Base-by-base conservation (phyloP, 306 rosid species). In the Lathyrus aphaca region DNA sequence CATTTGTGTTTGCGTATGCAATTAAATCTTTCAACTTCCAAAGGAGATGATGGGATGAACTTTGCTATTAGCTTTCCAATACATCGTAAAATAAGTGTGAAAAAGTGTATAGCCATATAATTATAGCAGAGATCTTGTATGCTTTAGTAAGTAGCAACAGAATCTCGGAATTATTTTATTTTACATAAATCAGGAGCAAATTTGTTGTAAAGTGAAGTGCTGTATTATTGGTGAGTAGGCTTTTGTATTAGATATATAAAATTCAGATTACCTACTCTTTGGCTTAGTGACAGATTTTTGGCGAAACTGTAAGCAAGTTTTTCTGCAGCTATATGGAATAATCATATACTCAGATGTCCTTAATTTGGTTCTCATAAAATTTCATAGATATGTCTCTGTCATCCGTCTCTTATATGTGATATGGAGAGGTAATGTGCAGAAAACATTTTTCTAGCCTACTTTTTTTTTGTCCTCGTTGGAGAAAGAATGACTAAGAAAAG, bases 11-110 rank as follows among this genome's bases (percentile, higher is more conserved):
- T 83, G 96, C 97, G 54, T 89, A 78, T 14, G 96, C 99, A 40
- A 95, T 95, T 75, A 95, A 95, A 87, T 82, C 95, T 79, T 95
- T 95, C 87, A 95, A 95, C 85, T 95, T 95, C 87, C 99, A 91
- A 86, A 91, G 97, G 86, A 86, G 97, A 82, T 95, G 81, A 85
- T 44, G 68, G 71, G 69, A 44, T 67, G 35, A 64, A 69, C 12
- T 77, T 63, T 62, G 58, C 62, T 16, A 29, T 30, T 60, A 66
- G 72, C 49, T 65, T 54, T 78, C 49, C 73, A 57, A 63, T 71
- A 73, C 79, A 73, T 68, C 62, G 30, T 63, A 71, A 74, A 71
- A 38, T 53, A 71, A 74, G 57, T 11, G 72, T 71, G 74, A 76
- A 48, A 64, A 66, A 64, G 17, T 87, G 87, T 83, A 82, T 80